Evolutionary conservation across 2,329 filamentous ascomycete genomes (phyloP).

Genomic region (Trichoderma atroviride): DNA sequence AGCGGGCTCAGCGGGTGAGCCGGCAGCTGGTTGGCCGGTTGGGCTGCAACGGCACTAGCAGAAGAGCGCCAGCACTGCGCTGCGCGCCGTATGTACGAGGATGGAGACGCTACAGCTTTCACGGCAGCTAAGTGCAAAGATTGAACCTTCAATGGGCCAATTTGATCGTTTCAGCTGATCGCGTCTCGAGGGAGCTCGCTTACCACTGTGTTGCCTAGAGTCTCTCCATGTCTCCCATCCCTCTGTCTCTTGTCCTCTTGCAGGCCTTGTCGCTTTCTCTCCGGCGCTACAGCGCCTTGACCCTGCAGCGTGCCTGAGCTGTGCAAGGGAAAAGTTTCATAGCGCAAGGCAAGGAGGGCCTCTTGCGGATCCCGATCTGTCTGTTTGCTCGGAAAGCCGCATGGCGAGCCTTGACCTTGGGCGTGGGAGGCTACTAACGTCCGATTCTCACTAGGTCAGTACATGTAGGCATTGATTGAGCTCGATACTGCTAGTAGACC

Average conservation of each 20-base stretch:
- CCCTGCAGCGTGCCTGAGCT: constrained; percentile 23
- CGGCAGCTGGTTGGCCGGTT: constrained; percentile 23
- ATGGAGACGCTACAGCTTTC: neutral
- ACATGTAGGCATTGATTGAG: no score
- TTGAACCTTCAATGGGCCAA: neutral
- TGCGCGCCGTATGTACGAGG: constrained; percentile 12
- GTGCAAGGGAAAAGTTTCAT: constrained; percentile 24
- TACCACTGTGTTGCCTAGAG: neutral
- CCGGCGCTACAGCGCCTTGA: constrained; percentile 10
- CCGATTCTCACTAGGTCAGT: neutral
- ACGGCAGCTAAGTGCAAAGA: neutral
- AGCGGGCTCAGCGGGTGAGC: constrained; percentile 4
- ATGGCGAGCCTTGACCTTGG: constrained; percentile 3
- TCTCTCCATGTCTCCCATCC: neutral
- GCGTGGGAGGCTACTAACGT: constrained; percentile 1
- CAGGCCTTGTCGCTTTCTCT: neutral
- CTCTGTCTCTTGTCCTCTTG: neutral
- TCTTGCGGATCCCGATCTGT: constrained; percentile 15
- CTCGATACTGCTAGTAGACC: neutral
- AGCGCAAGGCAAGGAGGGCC: constrained; percentile 14
- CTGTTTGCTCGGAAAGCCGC: constrained; percentile 20
- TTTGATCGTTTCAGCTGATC: constrained; percentile 13
- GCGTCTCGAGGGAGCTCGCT: neutral
- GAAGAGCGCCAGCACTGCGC: neutral
- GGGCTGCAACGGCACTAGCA: constrained; percentile 25